These are phyloP conservation scores for Sclerotinia borealis DNA, from an alignment of 2,329 filamentous ascomycete species.

Conservation along the genomic window DNA sequence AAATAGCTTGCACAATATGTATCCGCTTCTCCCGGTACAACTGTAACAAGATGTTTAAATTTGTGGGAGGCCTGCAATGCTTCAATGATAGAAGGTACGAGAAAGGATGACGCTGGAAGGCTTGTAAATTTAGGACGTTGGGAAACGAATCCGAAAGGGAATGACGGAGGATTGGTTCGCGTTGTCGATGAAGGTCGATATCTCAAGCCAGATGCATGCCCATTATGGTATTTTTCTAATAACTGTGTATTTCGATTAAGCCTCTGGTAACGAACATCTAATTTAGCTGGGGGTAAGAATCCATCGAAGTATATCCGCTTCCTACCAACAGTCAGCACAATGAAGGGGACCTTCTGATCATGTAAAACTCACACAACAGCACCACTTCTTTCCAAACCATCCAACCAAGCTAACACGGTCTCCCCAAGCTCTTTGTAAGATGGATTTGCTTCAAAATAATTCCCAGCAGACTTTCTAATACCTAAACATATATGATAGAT, in stretches of 20 bases:
- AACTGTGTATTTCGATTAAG: conserved; percentile 24
- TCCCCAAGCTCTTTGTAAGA: conserved; percentile 58
- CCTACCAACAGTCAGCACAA: conserved; percentile 36
- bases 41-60: conserved; percentile 41
- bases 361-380: conserved; percentile 50
- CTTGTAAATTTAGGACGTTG: conserved; percentile 24
- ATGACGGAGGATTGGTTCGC: background rate
- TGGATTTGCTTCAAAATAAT: conserved; percentile 47
- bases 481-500: conserved; percentile 54
- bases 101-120: conserved; percentile 52
- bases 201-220: conserved; percentile 14
- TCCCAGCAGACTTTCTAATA: conserved; percentile 34
- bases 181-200: conserved; percentile 14
- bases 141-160: conserved; percentile 21
- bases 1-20: conserved; percentile 66
- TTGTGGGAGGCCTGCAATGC: conserved; percentile 45
- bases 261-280: conserved; percentile 24
- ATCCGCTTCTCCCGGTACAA: conserved; percentile 84
- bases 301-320: conserved; percentile 81
- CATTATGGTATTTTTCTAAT: conserved; percentile 24
- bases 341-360: background rate
- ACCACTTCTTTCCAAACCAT: conserved; percentile 47
- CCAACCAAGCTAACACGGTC: conserved; percentile 56
- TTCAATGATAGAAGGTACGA: conserved; percentile 73
- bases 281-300: conserved; percentile 53